phyloP scores from a whole-genome alignment of 805 yeast species.

The Saccharomyces cerevisiae region DNA sequence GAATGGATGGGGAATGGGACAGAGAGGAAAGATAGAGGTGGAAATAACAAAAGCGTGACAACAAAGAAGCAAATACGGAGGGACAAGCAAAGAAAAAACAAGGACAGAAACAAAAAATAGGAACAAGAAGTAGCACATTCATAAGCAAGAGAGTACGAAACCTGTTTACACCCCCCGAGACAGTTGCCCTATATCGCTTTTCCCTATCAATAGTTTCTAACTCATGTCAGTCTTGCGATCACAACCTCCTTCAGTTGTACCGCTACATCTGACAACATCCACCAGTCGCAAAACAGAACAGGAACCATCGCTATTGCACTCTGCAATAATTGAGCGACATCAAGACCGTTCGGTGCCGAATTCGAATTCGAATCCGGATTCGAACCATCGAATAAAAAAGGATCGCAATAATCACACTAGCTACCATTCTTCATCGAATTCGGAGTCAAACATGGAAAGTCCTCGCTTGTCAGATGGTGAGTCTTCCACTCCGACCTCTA shows the following conservation, averaged over 20 bases:
- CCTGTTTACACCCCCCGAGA: neutral
- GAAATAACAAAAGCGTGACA: constrained; percentile 1
- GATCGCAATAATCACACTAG: constrained; percentile 3
- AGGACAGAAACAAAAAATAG: neutral
- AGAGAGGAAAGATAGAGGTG: neutral
- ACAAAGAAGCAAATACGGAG: neutral
- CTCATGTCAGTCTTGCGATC: neutral
- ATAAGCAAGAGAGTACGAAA: neutral
- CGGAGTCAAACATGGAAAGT: constrained; percentile 19
- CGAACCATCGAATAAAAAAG: neutral
- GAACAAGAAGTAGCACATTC: neutral
- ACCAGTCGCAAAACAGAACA: neutral
- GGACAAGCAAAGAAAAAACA: neutral
- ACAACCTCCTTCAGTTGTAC: neutral
- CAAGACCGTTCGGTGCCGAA: neutral
- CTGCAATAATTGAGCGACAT: neutral
- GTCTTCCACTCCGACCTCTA: constrained; percentile 17
- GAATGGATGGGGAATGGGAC: neutral
- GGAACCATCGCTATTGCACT: neutral
- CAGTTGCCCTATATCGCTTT: neutral
- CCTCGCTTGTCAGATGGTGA: constrained; percentile 17
- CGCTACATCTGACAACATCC: neutral
- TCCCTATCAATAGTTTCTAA: neutral
- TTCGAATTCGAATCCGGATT: neutral
- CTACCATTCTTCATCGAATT: constrained; percentile 17